Conservation (phyloP, 2,329 filamentous ascomycete genomes). For the Aureobasidium sp. region DNA sequence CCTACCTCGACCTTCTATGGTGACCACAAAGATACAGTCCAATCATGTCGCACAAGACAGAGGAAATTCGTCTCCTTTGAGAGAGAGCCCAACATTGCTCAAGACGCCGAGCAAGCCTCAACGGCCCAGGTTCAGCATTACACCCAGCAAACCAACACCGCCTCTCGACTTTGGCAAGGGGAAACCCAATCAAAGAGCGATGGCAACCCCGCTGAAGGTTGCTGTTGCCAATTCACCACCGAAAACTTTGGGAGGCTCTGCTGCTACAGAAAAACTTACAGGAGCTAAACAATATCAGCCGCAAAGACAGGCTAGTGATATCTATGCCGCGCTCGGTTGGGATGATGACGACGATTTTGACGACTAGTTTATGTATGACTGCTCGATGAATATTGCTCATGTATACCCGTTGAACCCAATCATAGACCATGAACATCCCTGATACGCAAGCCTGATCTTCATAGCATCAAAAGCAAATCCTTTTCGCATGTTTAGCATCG, state of each 20-base stretch:
- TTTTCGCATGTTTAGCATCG: too few species aligned
- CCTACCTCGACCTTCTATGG: conserved; percentile 20
- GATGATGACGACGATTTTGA: conserved; percentile 28
- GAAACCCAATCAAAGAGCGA: not conserved
- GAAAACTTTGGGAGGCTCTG: conserved; percentile 18
- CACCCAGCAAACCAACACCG: not conserved
- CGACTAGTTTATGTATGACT: not conserved
- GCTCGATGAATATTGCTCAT: conserved; percentile 3
- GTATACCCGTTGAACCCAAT: too few species aligned
- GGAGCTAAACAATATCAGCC: not conserved
- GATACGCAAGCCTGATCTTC: too few species aligned
- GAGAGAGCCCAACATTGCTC: conserved; percentile 4
- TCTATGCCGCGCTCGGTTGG: conserved; percentile 42
- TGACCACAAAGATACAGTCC: not conserved
- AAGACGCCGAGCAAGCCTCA: conserved; percentile 12
- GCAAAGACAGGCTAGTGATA: conserved; percentile 18
- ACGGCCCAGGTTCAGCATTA: conserved; percentile 1
- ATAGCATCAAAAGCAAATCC: too few species aligned
- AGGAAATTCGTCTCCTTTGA: conserved; percentile 6
- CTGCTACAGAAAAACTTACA: not conserved
- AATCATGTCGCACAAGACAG: conserved; percentile 16
- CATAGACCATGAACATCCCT: too few species aligned
- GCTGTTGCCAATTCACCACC: conserved; percentile 21
- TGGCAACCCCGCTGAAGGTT: conserved; percentile 16
- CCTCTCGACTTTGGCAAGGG: not conserved